These are phyloP conservation scores for Dillenia turbinata DNA, from an alignment of 164 flowering plant genomes.

Conservation along the genomic window DNA sequence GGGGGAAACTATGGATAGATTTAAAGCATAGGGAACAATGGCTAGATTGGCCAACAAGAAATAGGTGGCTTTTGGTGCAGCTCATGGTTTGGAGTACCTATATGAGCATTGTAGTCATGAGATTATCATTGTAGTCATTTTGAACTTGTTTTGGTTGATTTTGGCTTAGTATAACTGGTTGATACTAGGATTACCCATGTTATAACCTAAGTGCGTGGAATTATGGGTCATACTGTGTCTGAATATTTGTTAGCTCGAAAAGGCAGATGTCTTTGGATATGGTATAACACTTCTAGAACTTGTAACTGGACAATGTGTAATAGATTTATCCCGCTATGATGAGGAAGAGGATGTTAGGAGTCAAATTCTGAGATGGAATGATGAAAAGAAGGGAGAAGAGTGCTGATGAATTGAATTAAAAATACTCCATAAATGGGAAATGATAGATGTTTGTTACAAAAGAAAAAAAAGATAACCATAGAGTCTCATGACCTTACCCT, in stretches of 20 bases:
- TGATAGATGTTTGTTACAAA: too few relatives aligned
- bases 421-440: too few relatives aligned
- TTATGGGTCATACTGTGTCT: constrained; percentile 62
- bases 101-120: constrained; percentile 62
- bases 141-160: constrained; percentile 65
- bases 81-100: constrained; percentile 51
- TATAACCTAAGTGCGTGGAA: constrained; percentile 61
- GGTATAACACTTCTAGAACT: constrained; percentile 57
- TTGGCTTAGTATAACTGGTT: constrained; percentile 54
- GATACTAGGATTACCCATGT: constrained; percentile 45
- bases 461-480: too few relatives aligned
- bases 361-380: too few relatives aligned
- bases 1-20: constrained; percentile 16
- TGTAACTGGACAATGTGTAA: constrained; percentile 48
- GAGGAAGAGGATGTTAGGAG: constrained; percentile 41
- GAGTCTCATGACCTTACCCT: too few relatives aligned
- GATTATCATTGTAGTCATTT: constrained; percentile 45
- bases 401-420: too few relatives aligned
- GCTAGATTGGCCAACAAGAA: constrained; percentile 57
- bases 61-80: constrained; percentile 53
- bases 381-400: too few relatives aligned
- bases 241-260: constrained; percentile 57
- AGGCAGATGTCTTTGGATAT: constrained; percentile 62
- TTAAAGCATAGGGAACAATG: constrained; percentile 37
- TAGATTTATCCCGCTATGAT: constrained; percentile 37